Conservation (phyloP, 352 stramenopile genomes). For the Phytophthora sojae region DNA sequence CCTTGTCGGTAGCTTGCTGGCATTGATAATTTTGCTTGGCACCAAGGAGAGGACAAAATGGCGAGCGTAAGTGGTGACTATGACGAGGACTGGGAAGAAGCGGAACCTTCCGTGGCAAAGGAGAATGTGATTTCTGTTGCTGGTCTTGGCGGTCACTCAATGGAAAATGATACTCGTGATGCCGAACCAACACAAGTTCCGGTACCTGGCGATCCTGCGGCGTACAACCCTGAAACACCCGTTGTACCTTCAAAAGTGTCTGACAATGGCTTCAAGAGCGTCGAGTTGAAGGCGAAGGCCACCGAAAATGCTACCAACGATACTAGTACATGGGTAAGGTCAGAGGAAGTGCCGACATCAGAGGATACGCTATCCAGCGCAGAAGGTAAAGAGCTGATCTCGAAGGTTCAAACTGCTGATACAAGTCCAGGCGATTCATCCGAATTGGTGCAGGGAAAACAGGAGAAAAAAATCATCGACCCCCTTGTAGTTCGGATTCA, state of each 20-base stretch:
- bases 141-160: background rate
- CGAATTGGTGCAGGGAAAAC: background rate
- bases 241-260: background rate
- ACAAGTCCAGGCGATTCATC: background rate
- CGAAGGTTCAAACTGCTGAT: background rate
- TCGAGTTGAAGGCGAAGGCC: constrained; percentile 4
- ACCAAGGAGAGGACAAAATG: constrained; percentile 1
- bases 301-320: background rate
- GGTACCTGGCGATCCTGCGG: background rate
- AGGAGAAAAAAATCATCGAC: background rate
- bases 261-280: background rate
- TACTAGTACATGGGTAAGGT: background rate
- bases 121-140: constrained; percentile 7
- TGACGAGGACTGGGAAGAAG: constrained; percentile 31
- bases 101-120: constrained; percentile 20
- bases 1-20: background rate
- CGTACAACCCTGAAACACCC: background rate
- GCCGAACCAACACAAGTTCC: constrained; percentile 9
- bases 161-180: constrained; percentile 11
- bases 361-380: constrained; percentile 11
- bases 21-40: constrained; percentile 11
- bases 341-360: constrained; percentile 9
- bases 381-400: background rate
- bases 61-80: constrained; percentile 22
- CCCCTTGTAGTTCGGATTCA: constrained; percentile 19